A percentile compares a stretch with the other conserved stretches of the same genome.
These are phyloP conservation scores for Przewalskia tangutica DNA, from an alignment of 257 asterid species.

Conservation along the genomic window DNA sequence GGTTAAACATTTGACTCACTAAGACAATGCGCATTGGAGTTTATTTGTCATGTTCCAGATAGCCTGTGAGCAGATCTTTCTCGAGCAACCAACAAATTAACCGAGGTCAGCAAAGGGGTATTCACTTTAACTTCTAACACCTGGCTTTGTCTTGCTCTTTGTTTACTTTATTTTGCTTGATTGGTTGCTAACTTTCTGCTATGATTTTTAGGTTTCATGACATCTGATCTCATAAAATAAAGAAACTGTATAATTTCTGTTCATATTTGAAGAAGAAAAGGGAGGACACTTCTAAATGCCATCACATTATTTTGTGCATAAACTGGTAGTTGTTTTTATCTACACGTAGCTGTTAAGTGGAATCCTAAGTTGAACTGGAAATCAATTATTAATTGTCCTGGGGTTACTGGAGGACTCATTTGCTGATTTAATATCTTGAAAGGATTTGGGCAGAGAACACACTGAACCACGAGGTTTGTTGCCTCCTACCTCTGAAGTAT, in stretches of 20 bases:
- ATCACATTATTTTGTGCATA: neutral
- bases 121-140: constrained; percentile 3
- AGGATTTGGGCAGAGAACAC: constrained; percentile 31
- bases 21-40: too few species aligned
- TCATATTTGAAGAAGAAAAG: neutral
- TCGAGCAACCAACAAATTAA: constrained; percentile 40
- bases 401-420: constrained; percentile 48
- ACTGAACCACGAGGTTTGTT: constrained; percentile 49
- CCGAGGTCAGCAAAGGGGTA: constrained; percentile 80
- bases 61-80: constrained; percentile 38
- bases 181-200: neutral
- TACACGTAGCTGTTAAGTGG: constrained; percentile 60
- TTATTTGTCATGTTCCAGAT: constrained; percentile 4
- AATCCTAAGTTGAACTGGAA: constrained; percentile 69
- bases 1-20: too few species aligned
- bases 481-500: neutral
- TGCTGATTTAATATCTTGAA: constrained; percentile 34
- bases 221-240: neutral
- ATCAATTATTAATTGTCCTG: constrained; percentile 38
- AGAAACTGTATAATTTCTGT: neutral
- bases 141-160: neutral
- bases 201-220: neutral
- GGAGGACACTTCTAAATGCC: neutral
- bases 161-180: neutral
- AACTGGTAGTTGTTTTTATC: constrained; percentile 4